These are phyloP conservation scores for Acacia acuminata DNA, from an alignment of 306 rosid species.

Conservation along the genomic window DNA sequence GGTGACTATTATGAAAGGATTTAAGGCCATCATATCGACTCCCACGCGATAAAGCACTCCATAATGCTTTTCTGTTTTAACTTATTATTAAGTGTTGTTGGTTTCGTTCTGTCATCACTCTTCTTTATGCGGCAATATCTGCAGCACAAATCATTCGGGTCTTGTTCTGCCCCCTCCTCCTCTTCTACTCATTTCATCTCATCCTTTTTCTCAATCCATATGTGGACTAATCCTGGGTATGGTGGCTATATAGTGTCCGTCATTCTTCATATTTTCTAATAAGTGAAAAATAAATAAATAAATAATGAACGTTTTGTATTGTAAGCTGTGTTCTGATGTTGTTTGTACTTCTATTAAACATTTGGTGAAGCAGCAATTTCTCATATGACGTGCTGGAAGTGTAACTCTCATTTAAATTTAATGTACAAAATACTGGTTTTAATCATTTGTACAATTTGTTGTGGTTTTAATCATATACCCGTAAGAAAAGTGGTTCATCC, in stretches of 20 bases:
- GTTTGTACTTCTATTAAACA: background rate
- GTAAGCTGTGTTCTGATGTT: slow-evolving; percentile 4
- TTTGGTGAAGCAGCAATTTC: background rate
- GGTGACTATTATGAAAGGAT: background rate
- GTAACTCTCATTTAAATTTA: background rate
- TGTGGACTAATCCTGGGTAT: background rate
- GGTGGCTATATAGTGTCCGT: background rate
- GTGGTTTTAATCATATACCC: background rate
- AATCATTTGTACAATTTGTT: background rate
- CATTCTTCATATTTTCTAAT: background rate
- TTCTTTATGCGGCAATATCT: slow-evolving; percentile 14
- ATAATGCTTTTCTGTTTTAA: slow-evolving; percentile 2
- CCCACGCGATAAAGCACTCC: slow-evolving; percentile 8
- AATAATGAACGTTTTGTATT: background rate
- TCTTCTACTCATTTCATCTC: background rate
- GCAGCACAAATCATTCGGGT: background rate
- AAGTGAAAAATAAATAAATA: too few relatives aligned
- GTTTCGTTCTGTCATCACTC: background rate
- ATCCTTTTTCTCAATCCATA: slow-evolving; percentile 4
- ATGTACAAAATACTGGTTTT: background rate
- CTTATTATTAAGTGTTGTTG: background rate
- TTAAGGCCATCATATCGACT: background rate
- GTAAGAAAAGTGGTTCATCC: background rate
- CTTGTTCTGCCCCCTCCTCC: slow-evolving; percentile 6
- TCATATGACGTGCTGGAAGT: background rate